phyloP scores from a whole-genome alignment of 148 eudicot species.

The Amaranthus cruentus region DNA sequence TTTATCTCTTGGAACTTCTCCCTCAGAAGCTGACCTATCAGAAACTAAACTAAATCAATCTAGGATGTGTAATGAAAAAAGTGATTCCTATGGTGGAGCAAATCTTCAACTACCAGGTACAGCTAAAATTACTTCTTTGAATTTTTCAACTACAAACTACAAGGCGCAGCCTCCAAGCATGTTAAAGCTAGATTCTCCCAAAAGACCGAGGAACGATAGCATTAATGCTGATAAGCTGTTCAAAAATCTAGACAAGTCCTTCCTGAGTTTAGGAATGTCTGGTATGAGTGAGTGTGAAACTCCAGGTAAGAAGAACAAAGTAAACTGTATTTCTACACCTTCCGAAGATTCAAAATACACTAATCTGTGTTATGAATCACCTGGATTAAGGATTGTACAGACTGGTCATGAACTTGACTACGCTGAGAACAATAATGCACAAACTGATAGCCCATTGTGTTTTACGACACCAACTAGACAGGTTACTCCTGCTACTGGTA shows the following conservation, averaged over 20 bases:
- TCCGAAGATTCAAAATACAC: conserved; percentile 26
- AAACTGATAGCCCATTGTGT: conserved; percentile 16
- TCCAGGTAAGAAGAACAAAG: conserved; percentile 37
- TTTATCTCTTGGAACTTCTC: conserved; percentile 44
- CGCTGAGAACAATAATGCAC: conserved; percentile 17
- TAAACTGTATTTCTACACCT: conserved; percentile 20
- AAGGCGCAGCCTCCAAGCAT: conserved; percentile 11
- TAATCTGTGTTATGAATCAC: conserved; percentile 35
- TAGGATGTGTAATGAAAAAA: conserved; percentile 18
- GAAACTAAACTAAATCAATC: conserved; percentile 18
- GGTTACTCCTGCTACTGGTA: conserved; percentile 28
- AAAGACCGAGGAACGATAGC: conserved; percentile 34
- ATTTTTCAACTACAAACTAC: conserved; percentile 11
- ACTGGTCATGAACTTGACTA: conserved; percentile 11
- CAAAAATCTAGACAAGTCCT: conserved; percentile 36
- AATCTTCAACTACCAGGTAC: conserved; percentile 8
- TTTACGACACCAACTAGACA: conserved; percentile 38
- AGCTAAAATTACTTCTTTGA: conserved; percentile 15
- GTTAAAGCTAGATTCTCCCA: conserved; percentile 36
- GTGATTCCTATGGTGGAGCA: conserved; percentile 4
- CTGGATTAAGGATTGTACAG: conserved; percentile 21
- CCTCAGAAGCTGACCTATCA: conserved; percentile 14
- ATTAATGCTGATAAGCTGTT: conserved; percentile 23
- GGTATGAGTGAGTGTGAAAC: conserved; percentile 28
- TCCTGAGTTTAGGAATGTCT: conserved; percentile 44